These are phyloP conservation scores for Pseudocercospora pini-densiflorae DNA, from an alignment of 2,329 filamentous ascomycete species.

Conservation along the genomic window DNA sequence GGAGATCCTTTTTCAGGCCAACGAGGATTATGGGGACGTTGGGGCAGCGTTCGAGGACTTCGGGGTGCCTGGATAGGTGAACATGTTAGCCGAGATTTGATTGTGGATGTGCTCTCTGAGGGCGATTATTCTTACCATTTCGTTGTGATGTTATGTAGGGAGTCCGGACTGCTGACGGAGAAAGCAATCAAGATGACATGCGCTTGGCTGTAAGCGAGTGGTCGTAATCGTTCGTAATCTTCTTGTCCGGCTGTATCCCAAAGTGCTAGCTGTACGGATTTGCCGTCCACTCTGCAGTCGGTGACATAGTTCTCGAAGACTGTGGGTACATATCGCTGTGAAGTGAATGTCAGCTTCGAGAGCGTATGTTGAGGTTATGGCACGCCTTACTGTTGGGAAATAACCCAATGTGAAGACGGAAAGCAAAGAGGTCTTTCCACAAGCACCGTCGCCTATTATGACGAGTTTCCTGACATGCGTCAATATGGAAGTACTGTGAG, in stretches of 20 bases:
- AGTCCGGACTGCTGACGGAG: constrained; percentile 92
- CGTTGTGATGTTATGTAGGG: constrained; percentile 95
- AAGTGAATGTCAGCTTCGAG: constrained; percentile 23
- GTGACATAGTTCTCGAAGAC: constrained; percentile 99
- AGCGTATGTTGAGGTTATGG: not conserved
- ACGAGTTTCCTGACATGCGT: constrained; percentile 76
- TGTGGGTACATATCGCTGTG: constrained; percentile 70
- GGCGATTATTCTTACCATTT: constrained; percentile 74
- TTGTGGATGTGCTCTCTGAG: too few species aligned
- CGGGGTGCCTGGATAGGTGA: constrained; percentile 58
- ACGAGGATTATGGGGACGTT: constrained; percentile 94
- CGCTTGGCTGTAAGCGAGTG: constrained; percentile 93
- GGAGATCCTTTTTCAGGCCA: constrained; percentile 94
- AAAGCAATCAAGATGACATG: constrained; percentile 98
- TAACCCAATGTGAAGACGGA: constrained; percentile 98
- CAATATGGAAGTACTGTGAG: constrained; percentile 19
- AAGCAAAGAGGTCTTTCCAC: constrained; percentile 95
- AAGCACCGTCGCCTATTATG: constrained; percentile 96
- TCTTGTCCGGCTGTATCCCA: constrained; percentile 99
- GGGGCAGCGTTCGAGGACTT: constrained; percentile 90
- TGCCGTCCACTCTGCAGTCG: constrained; percentile 96
- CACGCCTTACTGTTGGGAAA: constrained; percentile 86
- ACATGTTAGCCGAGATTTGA: constrained; percentile 18
- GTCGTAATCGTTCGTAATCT: constrained; percentile 94
- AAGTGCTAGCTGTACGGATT: constrained; percentile 95